Conservation (phyloP, 1,139 yeast species). For the Saccharomycopsis crataegensis region DNA sequence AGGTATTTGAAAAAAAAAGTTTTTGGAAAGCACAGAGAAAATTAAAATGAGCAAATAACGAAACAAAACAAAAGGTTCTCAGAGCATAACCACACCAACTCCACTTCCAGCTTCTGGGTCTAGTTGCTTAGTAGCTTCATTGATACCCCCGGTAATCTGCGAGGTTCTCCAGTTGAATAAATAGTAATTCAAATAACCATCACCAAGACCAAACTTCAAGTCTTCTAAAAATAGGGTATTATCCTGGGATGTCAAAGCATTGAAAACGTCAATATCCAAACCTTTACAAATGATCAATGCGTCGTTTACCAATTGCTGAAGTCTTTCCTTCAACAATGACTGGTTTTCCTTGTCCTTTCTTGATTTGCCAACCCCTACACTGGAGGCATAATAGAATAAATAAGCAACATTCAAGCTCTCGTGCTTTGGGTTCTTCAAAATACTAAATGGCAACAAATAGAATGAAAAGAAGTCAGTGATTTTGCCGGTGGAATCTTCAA, state of each 20-base stretch:
- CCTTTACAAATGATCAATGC: conserved; percentile 70
- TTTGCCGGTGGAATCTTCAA: conserved; percentile 49
- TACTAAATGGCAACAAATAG: conserved; percentile 82
- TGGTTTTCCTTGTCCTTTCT: conserved; percentile 29
- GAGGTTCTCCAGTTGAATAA: conserved; percentile 82
- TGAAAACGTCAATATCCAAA: conserved; percentile 78
- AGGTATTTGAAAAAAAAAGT: no score
- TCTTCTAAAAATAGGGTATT: conserved; percentile 75
- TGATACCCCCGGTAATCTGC: conserved; percentile 77
- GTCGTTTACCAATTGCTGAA: conserved; percentile 57
- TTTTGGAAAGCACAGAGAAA: not conserved
- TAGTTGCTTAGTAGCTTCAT: conserved; percentile 43
- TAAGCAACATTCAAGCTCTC: conserved; percentile 79
- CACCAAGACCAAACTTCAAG: conserved; percentile 88
- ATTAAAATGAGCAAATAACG: not conserved
- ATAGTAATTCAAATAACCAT: conserved; percentile 85
- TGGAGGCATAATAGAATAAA: conserved; percentile 82
- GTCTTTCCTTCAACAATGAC: conserved; percentile 44
- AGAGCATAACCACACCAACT: conserved; percentile 82
- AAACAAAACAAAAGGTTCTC: conserved; percentile 8
- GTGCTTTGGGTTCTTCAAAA: conserved; percentile 60
- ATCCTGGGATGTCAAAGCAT: conserved; percentile 87
- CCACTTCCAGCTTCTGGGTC: conserved; percentile 59
- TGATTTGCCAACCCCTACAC: conserved; percentile 36
- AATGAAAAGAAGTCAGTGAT: conserved; percentile 88